Evolutionary conservation across 2,329 filamentous ascomycete species (phyloP), one percentile per base, ranked within the genome.

Genomic region (Hypoxylon sp.): DNA sequence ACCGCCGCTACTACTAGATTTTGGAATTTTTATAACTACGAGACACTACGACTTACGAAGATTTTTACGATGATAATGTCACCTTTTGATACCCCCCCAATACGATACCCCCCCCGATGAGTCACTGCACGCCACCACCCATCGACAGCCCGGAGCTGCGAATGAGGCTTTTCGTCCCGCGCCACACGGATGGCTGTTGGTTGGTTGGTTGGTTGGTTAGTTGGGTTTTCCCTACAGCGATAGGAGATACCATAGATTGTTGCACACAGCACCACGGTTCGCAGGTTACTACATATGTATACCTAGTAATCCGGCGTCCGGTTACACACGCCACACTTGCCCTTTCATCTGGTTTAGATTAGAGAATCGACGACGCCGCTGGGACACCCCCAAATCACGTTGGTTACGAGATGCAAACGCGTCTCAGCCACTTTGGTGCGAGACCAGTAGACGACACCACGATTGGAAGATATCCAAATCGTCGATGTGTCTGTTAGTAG

Each of bases 1-100:
- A 69, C 62, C 33, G 33, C 37, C n/a, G 39, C 35, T 5, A 39
- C n/a, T 19, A 39, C 14, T 46, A 22, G 19, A 22, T 59, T 53
- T n/a, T 50, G 24, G 48, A 65, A 24, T 51, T 47, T 55, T 31
- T 31, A 31, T 3, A 22, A 22, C 29, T 31, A 31, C 29, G 26
- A 26, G 26, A 26, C 8, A 22, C 8, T 22, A 44, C 17, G 17
- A 44, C 22, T 11, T 13, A 14, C 35, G 5, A 31, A 17, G 17
- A 53, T 37, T 42, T 42, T 42, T 42, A 42, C 33, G 39, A 64
- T 17, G 51, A 24, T 60, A 55, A 59, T 14, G 33, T 26, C 46
- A 56, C 54, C 52, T 19, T 37, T 65, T 67, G 65, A 68, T 68
- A 63, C 68, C 68, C 68, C 68, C 55, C n/a, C 39, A 44, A 44